Evolutionary conservation across 2,329 filamentous ascomycete genomes (phyloP).

Genomic region (Teratosphaeriaceae sp.): DNA sequence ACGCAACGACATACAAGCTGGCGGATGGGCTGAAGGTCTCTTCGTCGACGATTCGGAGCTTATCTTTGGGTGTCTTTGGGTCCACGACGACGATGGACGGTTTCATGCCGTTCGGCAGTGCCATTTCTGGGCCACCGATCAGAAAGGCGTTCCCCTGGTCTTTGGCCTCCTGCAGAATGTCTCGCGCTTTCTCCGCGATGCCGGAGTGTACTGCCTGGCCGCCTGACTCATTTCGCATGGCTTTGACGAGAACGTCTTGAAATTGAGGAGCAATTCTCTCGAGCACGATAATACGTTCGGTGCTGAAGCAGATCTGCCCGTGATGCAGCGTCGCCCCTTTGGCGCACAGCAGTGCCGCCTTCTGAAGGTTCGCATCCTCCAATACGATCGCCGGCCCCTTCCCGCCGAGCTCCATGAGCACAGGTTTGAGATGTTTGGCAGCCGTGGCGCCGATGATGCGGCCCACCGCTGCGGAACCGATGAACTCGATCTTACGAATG

Average conservation of each 20-base stretch:
- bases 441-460: slow-evolving; percentile 34
- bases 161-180: slow-evolving; percentile 20
- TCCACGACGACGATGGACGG: slow-evolving; percentile 15
- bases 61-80: slow-evolving; percentile 7
- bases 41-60: slow-evolving; percentile 19
- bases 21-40: slow-evolving; percentile 27
- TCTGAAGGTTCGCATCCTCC: slow-evolving; percentile 40
- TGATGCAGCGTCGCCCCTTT: slow-evolving; percentile 27
- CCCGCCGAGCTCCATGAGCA: slow-evolving; percentile 44
- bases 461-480: slow-evolving; percentile 38
- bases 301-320: slow-evolving; percentile 33
- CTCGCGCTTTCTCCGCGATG: slow-evolving; percentile 27
- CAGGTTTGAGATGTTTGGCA: slow-evolving; percentile 38
- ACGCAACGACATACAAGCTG: slow-evolving; percentile 19
- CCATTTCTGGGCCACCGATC: slow-evolving; percentile 15
- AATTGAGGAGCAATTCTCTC: slow-evolving; percentile 15
- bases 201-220: slow-evolving; percentile 16
- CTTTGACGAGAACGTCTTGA: slow-evolving; percentile 10
- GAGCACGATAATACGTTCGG: slow-evolving; percentile 29
- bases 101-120: slow-evolving; percentile 10
- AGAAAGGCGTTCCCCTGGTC: slow-evolving; percentile 20
- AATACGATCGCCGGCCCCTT: slow-evolving; percentile 41
- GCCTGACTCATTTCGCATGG: slow-evolving; percentile 9
- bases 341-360: slow-evolving; percentile 29
- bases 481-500: slow-evolving; percentile 41